Evolutionary conservation across 768 basidiomycete species (phyloP).

Genomic region (Mycena crocata): DNA sequence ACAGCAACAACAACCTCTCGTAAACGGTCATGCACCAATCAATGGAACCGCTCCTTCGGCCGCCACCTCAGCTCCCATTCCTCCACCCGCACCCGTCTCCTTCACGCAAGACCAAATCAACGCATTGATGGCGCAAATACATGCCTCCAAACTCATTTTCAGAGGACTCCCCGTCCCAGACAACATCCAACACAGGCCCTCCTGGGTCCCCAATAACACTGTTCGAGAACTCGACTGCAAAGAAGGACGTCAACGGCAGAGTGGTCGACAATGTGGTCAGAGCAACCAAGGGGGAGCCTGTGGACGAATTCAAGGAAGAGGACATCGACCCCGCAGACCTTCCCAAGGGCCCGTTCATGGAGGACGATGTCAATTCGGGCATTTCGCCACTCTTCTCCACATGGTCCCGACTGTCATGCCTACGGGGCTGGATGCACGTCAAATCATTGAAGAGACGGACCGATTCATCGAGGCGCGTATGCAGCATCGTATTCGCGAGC

Average conservation of each 20-base stretch:
- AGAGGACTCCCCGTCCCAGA: slow-evolving; percentile 78
- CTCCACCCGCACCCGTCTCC: slow-evolving; percentile 82
- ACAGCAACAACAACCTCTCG: slow-evolving; percentile 43
- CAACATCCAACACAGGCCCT: slow-evolving; percentile 76
- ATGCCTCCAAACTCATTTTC: slow-evolving; percentile 80
- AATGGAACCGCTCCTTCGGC: slow-evolving; percentile 47
- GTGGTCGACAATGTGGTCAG: slow-evolving; percentile 84
- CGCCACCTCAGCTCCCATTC: slow-evolving; percentile 61
- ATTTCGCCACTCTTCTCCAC: slow-evolving; percentile 84
- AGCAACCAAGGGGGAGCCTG: slow-evolving; percentile 51
- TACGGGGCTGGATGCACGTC: slow-evolving; percentile 90
- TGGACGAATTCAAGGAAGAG: slow-evolving; percentile 68
- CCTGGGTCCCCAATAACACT: slow-evolving; percentile 69
- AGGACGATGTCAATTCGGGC: slow-evolving; percentile 81
- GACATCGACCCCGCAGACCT: slow-evolving; percentile 67
- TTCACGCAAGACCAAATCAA: slow-evolving; percentile 83
- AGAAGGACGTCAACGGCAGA: slow-evolving; percentile 68
- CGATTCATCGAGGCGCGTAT: slow-evolving; percentile 91
- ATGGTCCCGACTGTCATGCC: slow-evolving; percentile 93
- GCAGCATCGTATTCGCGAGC: slow-evolving; percentile 88
- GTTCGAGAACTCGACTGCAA: slow-evolving; percentile 73
- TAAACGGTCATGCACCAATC: slow-evolving; percentile 48
- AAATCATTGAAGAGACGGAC: slow-evolving; percentile 91
- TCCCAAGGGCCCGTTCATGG: slow-evolving; percentile 81
- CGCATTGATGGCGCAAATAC: slow-evolving; percentile 84